phyloP scores from a whole-genome alignment of 2,329 filamentous ascomycete species.

The Alternaria hordeiaustralica region DNA sequence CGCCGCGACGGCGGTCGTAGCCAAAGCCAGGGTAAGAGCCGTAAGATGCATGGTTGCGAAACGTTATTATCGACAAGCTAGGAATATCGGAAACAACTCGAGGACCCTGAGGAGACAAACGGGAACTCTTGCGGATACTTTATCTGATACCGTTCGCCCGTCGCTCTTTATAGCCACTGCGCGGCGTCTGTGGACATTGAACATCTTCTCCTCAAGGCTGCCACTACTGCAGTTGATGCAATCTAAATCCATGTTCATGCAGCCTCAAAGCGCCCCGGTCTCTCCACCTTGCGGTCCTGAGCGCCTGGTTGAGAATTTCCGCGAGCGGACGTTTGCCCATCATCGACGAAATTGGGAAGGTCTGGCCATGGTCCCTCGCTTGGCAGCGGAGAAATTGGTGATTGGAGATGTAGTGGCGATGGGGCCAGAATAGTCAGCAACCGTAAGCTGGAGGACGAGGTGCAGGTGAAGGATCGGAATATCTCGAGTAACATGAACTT shows the following conservation, averaged over 20 bases:
- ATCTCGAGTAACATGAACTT: not conserved
- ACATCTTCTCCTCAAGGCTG: not conserved
- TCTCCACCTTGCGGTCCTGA: constrained; percentile 13
- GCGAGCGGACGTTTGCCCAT: constrained; percentile 18
- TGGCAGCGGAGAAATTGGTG: constrained; percentile 34
- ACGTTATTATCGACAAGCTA: constrained; percentile 16
- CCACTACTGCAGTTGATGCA: constrained; percentile 7
- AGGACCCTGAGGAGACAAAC: not conserved
- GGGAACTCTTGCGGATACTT: not conserved
- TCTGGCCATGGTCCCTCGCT: constrained; percentile 11
- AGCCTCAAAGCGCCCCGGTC: constrained; percentile 11
- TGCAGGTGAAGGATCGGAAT: not conserved
- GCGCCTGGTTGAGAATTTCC: constrained; percentile 20
- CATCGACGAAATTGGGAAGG: constrained; percentile 14
- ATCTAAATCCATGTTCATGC: constrained; percentile 23
- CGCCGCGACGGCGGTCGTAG: constrained; percentile 31
- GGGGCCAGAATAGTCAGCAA: not conserved
- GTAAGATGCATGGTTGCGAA: constrained; percentile 34
- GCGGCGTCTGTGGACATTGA: not conserved
- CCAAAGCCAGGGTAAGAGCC: constrained; percentile 29
- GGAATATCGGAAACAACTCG: not conserved
- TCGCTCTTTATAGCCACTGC: constrained; percentile 11
- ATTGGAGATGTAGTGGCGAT: constrained; percentile 20
- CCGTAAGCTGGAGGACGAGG: not conserved
- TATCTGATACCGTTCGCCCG: not conserved